Conservation (phyloP, 768 basidiomycete genomes). For the Termitomyces sp. region DNA sequence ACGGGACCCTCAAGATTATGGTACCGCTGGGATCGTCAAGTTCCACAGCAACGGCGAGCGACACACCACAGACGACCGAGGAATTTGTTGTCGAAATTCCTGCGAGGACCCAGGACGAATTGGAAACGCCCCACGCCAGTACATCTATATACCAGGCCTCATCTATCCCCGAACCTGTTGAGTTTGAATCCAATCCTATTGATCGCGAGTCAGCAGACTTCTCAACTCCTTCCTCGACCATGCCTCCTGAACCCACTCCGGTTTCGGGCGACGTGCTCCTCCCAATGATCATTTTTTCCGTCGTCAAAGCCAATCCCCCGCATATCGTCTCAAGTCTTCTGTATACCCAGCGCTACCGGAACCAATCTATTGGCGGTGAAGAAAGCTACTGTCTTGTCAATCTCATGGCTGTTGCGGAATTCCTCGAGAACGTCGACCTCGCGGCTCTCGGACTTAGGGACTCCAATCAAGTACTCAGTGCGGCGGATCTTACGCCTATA, state of each 20-base stretch:
- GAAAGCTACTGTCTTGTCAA: slow-evolving; percentile 93
- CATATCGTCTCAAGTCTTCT: slow-evolving; percentile 71
- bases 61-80: not conserved
- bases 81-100: not conserved
- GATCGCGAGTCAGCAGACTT: not conserved
- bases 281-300: slow-evolving; percentile 89
- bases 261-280: slow-evolving; percentile 88
- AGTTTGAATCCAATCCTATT: not conserved
- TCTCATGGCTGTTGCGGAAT: slow-evolving; percentile 92
- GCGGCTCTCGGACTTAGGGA: slow-evolving; percentile 57
- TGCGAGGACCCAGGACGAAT: not conserved
- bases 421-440: slow-evolving; percentile 91
- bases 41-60: not conserved
- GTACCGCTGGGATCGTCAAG: slow-evolving; percentile 6
- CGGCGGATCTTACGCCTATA: slow-evolving; percentile 78
- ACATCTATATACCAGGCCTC: not conserved
- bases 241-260: slow-evolving; percentile 32
- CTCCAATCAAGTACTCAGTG: slow-evolving; percentile 53
- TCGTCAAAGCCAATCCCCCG: slow-evolving; percentile 88
- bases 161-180: slow-evolving; percentile 10
- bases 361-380: slow-evolving; percentile 64
- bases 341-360: slow-evolving; percentile 55
- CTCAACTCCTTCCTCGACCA: slow-evolving; percentile 9
- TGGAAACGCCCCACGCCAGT: slow-evolving; percentile 1
- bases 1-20: slow-evolving; percentile 15